These are phyloP conservation scores for Persicaria maculosa DNA, from an alignment of 148 eudicot species.

Conservation along the genomic window DNA sequence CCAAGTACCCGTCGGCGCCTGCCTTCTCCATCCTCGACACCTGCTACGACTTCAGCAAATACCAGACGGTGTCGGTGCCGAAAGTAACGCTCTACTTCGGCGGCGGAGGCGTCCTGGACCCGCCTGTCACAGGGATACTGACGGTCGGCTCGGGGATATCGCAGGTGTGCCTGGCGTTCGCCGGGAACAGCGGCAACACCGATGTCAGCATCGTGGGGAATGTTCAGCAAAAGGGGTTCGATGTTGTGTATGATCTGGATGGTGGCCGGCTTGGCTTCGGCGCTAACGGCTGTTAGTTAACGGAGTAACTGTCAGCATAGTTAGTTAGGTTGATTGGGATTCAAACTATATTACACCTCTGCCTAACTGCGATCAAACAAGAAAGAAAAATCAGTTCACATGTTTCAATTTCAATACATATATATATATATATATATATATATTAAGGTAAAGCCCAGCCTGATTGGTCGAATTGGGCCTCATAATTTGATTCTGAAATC, in stretches of 20 bases:
- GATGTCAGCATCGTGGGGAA: constrained; percentile 54
- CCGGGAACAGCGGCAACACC: constrained; percentile 34
- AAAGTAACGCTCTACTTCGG: constrained; percentile 35
- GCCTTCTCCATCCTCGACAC: constrained; percentile 58
- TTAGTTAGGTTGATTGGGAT: too few species aligned
- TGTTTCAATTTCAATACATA: too few species aligned
- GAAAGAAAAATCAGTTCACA: neutral
- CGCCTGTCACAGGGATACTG: constrained; percentile 34
- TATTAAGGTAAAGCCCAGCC: too few species aligned
- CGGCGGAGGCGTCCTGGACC: constrained; percentile 33
- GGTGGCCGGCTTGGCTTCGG: constrained; percentile 70
- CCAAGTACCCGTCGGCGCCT: constrained; percentile 35
- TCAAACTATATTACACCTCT: too few species aligned
- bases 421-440: too few species aligned
- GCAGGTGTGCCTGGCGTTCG: constrained; percentile 62
- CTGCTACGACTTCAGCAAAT: constrained; percentile 45
- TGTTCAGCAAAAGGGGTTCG: constrained; percentile 54
- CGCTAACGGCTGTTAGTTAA: constrained; percentile 37
- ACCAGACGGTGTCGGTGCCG: constrained; percentile 36
- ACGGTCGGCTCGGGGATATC: constrained; percentile 8
- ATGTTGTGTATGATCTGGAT: constrained; percentile 62
- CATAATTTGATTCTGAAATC: too few species aligned
- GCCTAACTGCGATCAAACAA: neutral
- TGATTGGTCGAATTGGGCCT: too few species aligned
- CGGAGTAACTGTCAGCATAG: neutral